These are phyloP conservation scores for Durusdinium trenchii DNA, from an alignment of 73 alveolate species.

Conservation along the genomic window DNA sequence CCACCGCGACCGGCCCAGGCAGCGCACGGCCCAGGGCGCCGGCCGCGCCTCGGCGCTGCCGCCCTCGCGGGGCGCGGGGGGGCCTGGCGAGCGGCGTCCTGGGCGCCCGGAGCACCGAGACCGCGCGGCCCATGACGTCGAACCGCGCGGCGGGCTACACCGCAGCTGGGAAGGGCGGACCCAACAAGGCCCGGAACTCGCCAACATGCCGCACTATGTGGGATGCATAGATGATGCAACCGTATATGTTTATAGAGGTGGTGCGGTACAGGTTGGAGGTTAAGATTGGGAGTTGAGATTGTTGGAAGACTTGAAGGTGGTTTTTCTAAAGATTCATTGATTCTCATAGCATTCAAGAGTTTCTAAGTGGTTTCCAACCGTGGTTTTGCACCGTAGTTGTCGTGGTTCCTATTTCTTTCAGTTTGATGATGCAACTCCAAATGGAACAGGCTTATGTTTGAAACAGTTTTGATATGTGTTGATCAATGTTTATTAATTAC, in stretches of 20 bases:
- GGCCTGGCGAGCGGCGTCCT: conserved; percentile 68
- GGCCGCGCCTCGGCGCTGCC: conserved; percentile 79
- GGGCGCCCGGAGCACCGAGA: conserved; percentile 84
- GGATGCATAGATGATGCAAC: neutral
- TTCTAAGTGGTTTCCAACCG: too few relatives aligned
- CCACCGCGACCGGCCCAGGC: too few relatives aligned
- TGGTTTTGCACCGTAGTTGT: too few relatives aligned
- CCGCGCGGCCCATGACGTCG: conserved; percentile 96
- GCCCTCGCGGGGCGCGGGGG: too few relatives aligned
- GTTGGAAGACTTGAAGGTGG: neutral
- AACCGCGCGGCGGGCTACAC: conserved; percentile 95
- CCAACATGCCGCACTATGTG: neutral
- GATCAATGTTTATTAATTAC: too few relatives aligned
- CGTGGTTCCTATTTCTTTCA: too few relatives aligned
- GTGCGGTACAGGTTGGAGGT: neutral
- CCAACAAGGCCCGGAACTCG: neutral
- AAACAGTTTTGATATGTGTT: too few relatives aligned
- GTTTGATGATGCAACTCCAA: too few relatives aligned
- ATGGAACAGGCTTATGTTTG: too few relatives aligned
- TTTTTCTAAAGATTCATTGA: too few relatives aligned
- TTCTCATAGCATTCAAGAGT: too few relatives aligned
- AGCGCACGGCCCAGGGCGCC: conserved; percentile 12
- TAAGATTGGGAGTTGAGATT: neutral
- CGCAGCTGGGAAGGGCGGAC: conserved; percentile 89
- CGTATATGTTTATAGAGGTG: neutral